These are phyloP conservation scores for Solanum virginianum DNA, from an alignment of 257 asterid genomes.

Conservation along the genomic window DNA sequence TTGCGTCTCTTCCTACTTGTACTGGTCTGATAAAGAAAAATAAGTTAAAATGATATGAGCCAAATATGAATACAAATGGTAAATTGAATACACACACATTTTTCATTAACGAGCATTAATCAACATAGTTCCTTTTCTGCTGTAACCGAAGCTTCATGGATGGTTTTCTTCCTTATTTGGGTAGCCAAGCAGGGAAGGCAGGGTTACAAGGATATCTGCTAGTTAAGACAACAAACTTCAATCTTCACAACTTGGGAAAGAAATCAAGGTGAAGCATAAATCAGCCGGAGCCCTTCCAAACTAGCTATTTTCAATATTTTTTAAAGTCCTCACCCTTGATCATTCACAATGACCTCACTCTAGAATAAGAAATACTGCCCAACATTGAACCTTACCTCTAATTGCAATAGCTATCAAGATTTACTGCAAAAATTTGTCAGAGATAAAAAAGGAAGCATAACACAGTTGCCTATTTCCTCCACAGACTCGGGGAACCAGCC, in stretches of 20 bases:
- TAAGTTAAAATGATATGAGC: neutral
- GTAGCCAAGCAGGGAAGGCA: neutral
- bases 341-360: neutral
- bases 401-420: neutral
- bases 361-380: neutral
- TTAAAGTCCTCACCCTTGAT: neutral
- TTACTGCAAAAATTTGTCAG: neutral
- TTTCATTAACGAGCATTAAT: neutral
- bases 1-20: conserved; percentile 70
- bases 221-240: neutral
- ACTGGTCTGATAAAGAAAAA: conserved; percentile 45
- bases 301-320: neutral
- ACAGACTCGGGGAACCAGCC: neutral
- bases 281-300: neutral
- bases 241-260: neutral
- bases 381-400: neutral
- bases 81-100: neutral
- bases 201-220: neutral
- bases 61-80: neutral
- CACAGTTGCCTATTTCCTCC: neutral
- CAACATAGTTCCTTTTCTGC: neutral
- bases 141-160: neutral
- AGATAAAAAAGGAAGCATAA: neutral
- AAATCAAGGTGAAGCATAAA: neutral
- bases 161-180: neutral